phyloP scores from a whole-genome alignment of 495 filamentous ascomycete species.

The Penicillium nucicola region DNA sequence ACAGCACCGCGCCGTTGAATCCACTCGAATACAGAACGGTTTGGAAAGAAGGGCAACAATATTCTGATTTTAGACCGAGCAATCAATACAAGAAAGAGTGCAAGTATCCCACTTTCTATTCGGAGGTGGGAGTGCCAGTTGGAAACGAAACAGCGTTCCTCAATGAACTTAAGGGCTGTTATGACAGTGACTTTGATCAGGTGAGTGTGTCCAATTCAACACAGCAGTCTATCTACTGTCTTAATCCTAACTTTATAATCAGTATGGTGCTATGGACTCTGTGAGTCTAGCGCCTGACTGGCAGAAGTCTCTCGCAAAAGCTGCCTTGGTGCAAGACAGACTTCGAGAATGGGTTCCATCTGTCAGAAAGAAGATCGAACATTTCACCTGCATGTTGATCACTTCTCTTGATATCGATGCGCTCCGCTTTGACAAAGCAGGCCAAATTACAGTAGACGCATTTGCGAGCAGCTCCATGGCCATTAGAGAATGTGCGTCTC shows the following conservation, averaged over 20 bases:
- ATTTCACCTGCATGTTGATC: slow-evolving; percentile 65
- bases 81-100: slow-evolving; percentile 57
- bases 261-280: slow-evolving; percentile 65
- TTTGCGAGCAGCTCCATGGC: slow-evolving; percentile 52
- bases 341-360: slow-evolving; percentile 65
- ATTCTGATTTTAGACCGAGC: slow-evolving; percentile 59
- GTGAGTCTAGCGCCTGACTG: slow-evolving; percentile 68
- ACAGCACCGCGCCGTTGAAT: slow-evolving; percentile 58
- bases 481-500: slow-evolving; percentile 53
- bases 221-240: no score
- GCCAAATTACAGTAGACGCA: slow-evolving; percentile 62
- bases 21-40: slow-evolving; percentile 51
- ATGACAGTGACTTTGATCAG: slow-evolving; percentile 65
- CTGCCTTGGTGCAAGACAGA: slow-evolving; percentile 74
- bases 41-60: slow-evolving; percentile 56
- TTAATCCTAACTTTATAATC: no score
- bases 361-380: slow-evolving; percentile 55
- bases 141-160: slow-evolving; percentile 37
- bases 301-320: slow-evolving; percentile 66
- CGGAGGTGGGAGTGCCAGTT: slow-evolving; percentile 54
- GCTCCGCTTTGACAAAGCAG: slow-evolving; percentile 67
- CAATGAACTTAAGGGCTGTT: slow-evolving; percentile 52
- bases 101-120: slow-evolving; percentile 64
- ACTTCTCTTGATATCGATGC: slow-evolving; percentile 62
- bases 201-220: no score